Conservation (phyloP, 73 alveolate species). For the Uronychia binucleata region DNA sequence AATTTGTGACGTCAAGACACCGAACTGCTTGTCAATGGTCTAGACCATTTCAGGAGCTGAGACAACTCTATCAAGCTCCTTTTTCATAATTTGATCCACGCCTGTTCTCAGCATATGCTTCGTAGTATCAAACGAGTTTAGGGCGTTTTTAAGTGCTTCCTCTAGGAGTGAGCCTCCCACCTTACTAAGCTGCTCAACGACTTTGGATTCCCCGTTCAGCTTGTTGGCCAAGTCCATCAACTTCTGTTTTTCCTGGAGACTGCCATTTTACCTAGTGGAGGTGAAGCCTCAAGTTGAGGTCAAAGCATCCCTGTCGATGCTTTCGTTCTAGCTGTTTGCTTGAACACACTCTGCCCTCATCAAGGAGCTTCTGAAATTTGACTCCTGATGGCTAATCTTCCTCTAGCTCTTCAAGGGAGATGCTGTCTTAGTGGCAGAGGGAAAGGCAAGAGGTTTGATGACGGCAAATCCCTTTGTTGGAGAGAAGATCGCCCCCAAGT, state of each 20-base stretch:
- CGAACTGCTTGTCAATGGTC: neutral
- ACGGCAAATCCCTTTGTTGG: neutral
- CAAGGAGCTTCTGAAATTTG: too few relatives aligned
- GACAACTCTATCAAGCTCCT: too few relatives aligned
- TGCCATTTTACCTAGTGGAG: neutral
- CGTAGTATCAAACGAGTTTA: too few relatives aligned
- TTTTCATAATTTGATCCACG: too few relatives aligned
- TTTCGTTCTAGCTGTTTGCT: neutral
- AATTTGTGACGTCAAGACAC: too few relatives aligned
- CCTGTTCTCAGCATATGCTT: too few relatives aligned
- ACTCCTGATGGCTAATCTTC: neutral
- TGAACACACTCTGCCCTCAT: too few relatives aligned
- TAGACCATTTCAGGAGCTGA: neutral
- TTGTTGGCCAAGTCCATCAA: neutral
- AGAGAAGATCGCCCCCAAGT: neutral
- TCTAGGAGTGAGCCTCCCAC: neutral
- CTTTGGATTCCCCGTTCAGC: neutral
- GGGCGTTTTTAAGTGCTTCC: neutral
- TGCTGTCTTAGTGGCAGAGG: neutral
- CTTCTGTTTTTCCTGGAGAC: neutral
- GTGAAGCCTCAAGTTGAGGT: neutral
- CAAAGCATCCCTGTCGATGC: neutral
- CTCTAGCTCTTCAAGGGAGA: neutral
- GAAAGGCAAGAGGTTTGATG: neutral
- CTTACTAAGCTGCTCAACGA: neutral